Base-by-base conservation (phyloP, 116 monocot genomes). In the Phalaenopsis hybrid region DNA sequence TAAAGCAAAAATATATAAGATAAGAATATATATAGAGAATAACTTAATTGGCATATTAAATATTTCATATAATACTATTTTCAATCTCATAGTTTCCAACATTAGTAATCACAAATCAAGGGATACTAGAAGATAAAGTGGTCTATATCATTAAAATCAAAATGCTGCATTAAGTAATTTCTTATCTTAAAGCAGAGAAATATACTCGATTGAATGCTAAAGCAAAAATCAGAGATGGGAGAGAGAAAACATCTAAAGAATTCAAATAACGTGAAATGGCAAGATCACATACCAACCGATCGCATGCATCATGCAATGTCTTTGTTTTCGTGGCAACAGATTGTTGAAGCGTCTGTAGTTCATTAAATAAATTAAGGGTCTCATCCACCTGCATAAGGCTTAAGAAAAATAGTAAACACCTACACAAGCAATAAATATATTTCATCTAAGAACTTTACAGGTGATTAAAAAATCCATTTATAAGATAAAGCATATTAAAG, bases 271-370 rank as follows among this genome's bases (percentile, higher is more conserved):
- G 41, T 12, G 59, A 75, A 45, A 70, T 80, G 8, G 57, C 43
- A n/a, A 33, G 44, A 44, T 43, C 4, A 72, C 87, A 81, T 93
- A 94, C 98, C 63, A 98, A 82, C 63, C 88, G 90, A 82, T 98
- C 93, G 81, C 95, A 98, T 34, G 98, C 98, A 86, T 98, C 94
- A 82, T 98, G 97, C 86, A 98, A 87, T 37, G 90, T 87, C 88
- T 90, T 94, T 49, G 97, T 98, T 72, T 94, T 98, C 69, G 87
- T 93, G 44, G 89, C 89, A 85, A 98, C 94, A 83, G 84, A 88
- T 70, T 88, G 89, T 82, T 98, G 94, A 46, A 94, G 92, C 34
- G 82, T 81, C 57, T 98, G 94, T 73, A 98, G 80, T 82, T 98
- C 97, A 88, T 84, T 88, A 59, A 98, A 93, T 80, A 98, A 90